Conservation (phyloP, 441 rosid genomes). For the Erodium texanum region DNA sequence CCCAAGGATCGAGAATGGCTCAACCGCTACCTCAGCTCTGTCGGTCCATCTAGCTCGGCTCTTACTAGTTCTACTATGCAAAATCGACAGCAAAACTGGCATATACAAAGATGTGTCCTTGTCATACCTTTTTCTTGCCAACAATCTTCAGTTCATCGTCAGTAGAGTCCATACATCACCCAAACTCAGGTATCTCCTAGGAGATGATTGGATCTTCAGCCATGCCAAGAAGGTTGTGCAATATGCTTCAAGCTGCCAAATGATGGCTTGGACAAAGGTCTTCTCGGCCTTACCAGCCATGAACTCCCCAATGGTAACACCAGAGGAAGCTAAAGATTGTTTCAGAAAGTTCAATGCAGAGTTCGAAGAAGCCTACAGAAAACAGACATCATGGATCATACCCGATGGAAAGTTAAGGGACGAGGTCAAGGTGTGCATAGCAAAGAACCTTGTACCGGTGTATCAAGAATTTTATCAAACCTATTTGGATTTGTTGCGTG, state of each 20-base stretch:
- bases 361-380: constrained; percentile 20
- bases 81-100: too few relatives aligned
- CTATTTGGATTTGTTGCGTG: constrained; percentile 17
- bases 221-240: constrained; percentile 18
- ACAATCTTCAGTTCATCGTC: too few relatives aligned
- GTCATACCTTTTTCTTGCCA: too few relatives aligned
- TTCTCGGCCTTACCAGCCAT: constrained; percentile 17
- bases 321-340: constrained; percentile 14
- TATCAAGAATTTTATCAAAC: constrained; percentile 10
- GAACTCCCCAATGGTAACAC: not conserved
- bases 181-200: constrained; percentile 21
- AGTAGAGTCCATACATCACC: not conserved
- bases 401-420: constrained; percentile 20
- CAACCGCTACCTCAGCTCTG: too few relatives aligned
- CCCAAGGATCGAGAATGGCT: too few relatives aligned
- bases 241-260: constrained; percentile 16
- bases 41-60: too few relatives aligned
- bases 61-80: too few relatives aligned
- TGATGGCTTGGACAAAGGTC: constrained; percentile 20
- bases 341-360: constrained; percentile 13
- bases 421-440: constrained; percentile 18
- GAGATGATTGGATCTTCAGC: constrained; percentile 21
- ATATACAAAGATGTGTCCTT: too few relatives aligned
- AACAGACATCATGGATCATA: constrained; percentile 18
- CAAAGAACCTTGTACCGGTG: constrained; percentile 16